phyloP scores from a whole-genome alignment of 192 early-diverging fungal species.

The Chytriomyces sp. region DNA sequence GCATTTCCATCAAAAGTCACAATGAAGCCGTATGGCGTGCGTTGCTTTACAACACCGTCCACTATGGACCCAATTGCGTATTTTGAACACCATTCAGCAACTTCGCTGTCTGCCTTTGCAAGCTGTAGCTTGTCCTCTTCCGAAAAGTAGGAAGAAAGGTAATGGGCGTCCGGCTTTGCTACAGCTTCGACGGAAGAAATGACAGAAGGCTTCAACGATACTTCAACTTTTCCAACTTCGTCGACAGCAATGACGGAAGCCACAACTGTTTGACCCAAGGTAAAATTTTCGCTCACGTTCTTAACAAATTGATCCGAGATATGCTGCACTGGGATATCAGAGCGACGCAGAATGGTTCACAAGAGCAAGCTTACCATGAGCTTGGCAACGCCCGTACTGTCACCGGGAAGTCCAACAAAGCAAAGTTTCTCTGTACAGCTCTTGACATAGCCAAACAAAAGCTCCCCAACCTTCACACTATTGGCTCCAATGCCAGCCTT shows the following conservation, averaged over 20 bases:
- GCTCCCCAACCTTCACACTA: conserved; percentile 62
- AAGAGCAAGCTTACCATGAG: too few species aligned
- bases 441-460: conserved; percentile 74
- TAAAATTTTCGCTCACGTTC: conserved; percentile 53
- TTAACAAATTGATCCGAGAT: conserved; percentile 70
- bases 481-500: conserved; percentile 39
- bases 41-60: conserved; percentile 49
- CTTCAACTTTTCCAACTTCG: conserved; percentile 49
- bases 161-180: conserved; percentile 17
- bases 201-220: conserved; percentile 72
- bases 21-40: conserved; percentile 59
- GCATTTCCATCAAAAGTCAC: conserved; percentile 46
- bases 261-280: conserved; percentile 71
- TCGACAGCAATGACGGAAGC: conserved; percentile 62
- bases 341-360: too few species aligned
- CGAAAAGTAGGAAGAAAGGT: conserved; percentile 37
- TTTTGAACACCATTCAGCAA: conserved; percentile 2
- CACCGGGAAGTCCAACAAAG: conserved; percentile 69
- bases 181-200: background rate
- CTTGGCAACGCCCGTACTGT: conserved; percentile 60
- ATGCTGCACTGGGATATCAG: too few species aligned
- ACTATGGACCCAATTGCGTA: conserved; percentile 53
- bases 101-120: background rate
- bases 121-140: conserved; percentile 29
- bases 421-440: conserved; percentile 69